phyloP scores from a whole-genome alignment of 176 grass and related monocot genomes.

The Typha latifolia region DNA sequence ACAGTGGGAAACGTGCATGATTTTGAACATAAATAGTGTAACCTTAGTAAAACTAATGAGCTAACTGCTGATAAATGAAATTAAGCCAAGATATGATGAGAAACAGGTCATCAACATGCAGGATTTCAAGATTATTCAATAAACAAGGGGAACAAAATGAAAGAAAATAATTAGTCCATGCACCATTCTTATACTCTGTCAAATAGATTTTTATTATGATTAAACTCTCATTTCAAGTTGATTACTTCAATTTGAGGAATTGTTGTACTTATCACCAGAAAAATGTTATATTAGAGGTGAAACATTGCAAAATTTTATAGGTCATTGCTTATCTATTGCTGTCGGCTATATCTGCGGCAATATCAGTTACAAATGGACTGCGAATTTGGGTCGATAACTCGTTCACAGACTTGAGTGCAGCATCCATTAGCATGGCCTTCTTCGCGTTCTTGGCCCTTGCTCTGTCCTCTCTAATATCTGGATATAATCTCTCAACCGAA shows the following conservation, averaged over 20 bases:
- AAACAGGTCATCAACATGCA: neutral
- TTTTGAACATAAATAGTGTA: no score
- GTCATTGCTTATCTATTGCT: slow-evolving; percentile 17
- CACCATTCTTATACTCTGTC: no score
- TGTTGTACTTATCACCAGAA: neutral
- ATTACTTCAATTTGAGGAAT: no score
- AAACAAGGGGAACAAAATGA: no score
- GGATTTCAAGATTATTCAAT: no score
- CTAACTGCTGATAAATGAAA: no score
- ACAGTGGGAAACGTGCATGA: no score
- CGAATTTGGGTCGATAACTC: slow-evolving; percentile 32
- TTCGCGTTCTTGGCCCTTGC: slow-evolving; percentile 48
- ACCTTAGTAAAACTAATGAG: no score
- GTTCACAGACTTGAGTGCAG: slow-evolving; percentile 48
- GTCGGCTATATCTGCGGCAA: slow-evolving; percentile 40
- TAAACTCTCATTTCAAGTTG: no score
- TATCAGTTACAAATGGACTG: slow-evolving; percentile 68
- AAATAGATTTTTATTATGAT: no score
- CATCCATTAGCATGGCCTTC: slow-evolving; percentile 63
- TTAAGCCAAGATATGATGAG: neutral
- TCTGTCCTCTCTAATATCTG: slow-evolving; percentile 47
- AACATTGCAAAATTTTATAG: neutral
- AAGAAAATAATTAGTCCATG: no score
- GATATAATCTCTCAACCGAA: slow-evolving; percentile 46
- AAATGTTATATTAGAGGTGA: neutral